Conservation (phyloP, 768 basidiomycete genomes). For the Clathrus columnatus region DNA sequence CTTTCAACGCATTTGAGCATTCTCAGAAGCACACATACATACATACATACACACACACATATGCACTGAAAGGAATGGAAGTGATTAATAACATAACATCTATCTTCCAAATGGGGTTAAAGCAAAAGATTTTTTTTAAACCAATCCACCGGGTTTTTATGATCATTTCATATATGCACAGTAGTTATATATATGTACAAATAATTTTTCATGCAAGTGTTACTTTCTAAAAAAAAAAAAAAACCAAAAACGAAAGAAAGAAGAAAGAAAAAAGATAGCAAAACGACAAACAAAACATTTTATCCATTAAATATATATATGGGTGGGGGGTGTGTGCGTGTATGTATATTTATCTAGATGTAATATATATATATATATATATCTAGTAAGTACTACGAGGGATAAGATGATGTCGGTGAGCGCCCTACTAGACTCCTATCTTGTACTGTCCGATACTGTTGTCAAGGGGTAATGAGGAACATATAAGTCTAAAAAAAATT, state of each 20-base stretch:
- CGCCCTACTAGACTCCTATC: slow-evolving; percentile 43
- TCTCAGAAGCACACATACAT: background rate
- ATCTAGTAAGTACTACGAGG: slow-evolving; percentile 31
- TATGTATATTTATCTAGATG: background rate
- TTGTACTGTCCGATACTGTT: slow-evolving; percentile 32
- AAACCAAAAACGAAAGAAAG: background rate
- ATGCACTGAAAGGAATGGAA: no score
- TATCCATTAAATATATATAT: background rate
- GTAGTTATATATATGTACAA: background rate
- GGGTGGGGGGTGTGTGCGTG: no score
- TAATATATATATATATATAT: background rate
- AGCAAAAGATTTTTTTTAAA: no score
- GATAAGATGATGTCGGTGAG: slow-evolving; percentile 33
- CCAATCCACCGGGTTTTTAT: no score
- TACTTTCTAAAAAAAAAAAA: background rate
- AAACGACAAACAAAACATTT: background rate
- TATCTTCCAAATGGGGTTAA: background rate
- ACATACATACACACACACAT: background rate
- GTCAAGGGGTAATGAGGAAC: background rate
- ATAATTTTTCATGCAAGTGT: background rate
- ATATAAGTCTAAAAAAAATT: background rate
- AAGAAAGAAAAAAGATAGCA: background rate
- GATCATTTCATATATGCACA: no score
- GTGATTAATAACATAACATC: no score
- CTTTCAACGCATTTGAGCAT: no score